Conservation (phyloP, 495 filamentous ascomycete species). For the Aspergillus coremiiformis region DNA sequence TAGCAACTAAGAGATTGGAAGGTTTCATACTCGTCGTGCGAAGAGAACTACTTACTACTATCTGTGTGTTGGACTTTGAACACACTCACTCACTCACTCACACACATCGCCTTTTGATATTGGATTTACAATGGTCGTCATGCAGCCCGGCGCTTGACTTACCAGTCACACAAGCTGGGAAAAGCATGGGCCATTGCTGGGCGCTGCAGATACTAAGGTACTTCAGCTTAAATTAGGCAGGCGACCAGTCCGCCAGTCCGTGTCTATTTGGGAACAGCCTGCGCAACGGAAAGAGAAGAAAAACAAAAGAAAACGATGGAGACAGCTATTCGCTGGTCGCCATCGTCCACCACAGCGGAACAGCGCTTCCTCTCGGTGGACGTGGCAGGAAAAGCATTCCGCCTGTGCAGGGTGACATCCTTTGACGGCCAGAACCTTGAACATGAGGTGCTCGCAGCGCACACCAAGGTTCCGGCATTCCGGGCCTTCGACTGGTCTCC, state of each 20-base stretch:
- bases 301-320: conserved; percentile 41
- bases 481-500: conserved; percentile 96
- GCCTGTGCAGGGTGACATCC: conserved; percentile 64
- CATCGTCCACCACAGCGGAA: conserved; percentile 56
- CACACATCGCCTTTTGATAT: not conserved
- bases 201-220: conserved; percentile 6
- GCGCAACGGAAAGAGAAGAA: not conserved
- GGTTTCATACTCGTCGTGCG: not conserved
- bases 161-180: not conserved
- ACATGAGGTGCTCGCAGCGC: conserved; percentile 61
- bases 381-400: conserved; percentile 67
- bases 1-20: not conserved
- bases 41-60: not conserved
- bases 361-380: conserved; percentile 81
- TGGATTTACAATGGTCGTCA: conserved; percentile 1
- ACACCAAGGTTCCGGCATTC: conserved; percentile 75
- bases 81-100: no score
- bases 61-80: not conserved
- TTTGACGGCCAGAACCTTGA: conserved; percentile 52
- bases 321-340: conserved; percentile 81
- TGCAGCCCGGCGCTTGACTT: conserved; percentile 14
- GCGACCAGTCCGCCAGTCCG: not conserved
- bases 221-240: not conserved
- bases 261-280: not conserved
- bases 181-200: not conserved